Evolutionary conservation across 495 filamentous ascomycete species (phyloP).

Genomic region (Tetracladium setigerum): DNA sequence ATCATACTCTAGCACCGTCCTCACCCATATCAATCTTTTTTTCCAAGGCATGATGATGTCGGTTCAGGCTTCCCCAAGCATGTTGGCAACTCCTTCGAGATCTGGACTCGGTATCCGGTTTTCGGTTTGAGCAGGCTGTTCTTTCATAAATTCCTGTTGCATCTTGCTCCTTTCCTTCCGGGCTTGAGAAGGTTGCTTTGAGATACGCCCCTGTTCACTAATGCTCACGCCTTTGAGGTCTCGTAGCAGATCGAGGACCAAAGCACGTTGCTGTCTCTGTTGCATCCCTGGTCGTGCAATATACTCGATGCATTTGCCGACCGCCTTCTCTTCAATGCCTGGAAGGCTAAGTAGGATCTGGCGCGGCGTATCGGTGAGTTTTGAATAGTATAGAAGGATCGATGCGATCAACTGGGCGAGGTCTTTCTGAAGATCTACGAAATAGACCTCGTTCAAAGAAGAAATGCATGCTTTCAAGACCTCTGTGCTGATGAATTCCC

Average conservation of each 20-base stretch:
- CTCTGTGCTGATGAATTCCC: slow-evolving; percentile 84
- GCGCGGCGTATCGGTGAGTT: slow-evolving; percentile 50
- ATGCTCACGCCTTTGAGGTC: slow-evolving; percentile 83
- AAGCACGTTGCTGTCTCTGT: slow-evolving; percentile 66
- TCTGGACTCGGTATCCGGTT: slow-evolving; percentile 24
- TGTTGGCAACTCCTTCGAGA: slow-evolving; percentile 34
- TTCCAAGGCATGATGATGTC: too few species aligned
- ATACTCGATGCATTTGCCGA: slow-evolving; percentile 54
- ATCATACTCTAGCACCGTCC: background rate
- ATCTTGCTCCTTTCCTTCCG: slow-evolving; percentile 41
- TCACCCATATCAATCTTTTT: too few species aligned
- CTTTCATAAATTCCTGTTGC: slow-evolving; percentile 49
- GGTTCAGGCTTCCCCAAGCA: slow-evolving; percentile 26
- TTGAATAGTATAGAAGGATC: slow-evolving; percentile 68
- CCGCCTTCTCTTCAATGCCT: slow-evolving; percentile 43
- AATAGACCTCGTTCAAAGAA: slow-evolving; percentile 88
- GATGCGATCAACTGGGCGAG: slow-evolving; percentile 80
- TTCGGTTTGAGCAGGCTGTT: slow-evolving; percentile 7
- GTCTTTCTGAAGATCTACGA: slow-evolving; percentile 93
- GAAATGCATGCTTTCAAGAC: slow-evolving; percentile 78
- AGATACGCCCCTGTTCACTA: slow-evolving; percentile 83
- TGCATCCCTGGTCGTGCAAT: slow-evolving; percentile 41
- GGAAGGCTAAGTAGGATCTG: slow-evolving; percentile 46
- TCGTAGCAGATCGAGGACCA: slow-evolving; percentile 81
- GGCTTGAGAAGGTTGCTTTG: slow-evolving; percentile 27